Base-by-base conservation (phyloP, 2,329 filamentous ascomycete species). In the Hymenoscyphus repandus region DNA sequence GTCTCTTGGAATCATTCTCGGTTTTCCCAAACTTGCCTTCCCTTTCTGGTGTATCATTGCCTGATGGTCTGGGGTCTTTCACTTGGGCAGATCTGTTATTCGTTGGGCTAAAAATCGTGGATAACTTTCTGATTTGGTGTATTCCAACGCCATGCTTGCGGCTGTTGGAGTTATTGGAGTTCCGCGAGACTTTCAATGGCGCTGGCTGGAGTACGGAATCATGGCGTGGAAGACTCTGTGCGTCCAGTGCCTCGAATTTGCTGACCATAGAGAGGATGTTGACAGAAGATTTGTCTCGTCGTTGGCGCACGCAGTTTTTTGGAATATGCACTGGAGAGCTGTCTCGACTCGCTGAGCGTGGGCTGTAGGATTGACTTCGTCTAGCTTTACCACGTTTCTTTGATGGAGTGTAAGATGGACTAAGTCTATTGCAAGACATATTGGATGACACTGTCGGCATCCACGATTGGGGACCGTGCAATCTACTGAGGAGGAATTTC, bases 201-300 rank as follows among this genome's bases (percentile, higher is more conserved):
- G 57, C 53, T 2, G 58, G 57, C 31, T 56, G 55, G n/a, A 61
- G 52, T 9, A 52, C 38, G 11, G 38, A 27, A 7, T 45, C 46
- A 5, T 54, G 45, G 15, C 55, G 39, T 3, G 58, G 57, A 10
- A 60, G 44, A 51, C 58, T 61, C 3, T 60, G 7, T 2, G 58
- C 45, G 17, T 64, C 62, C 6, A 65, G 55, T 6, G 53, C 55
- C 55, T 66, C 63, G 43, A 66, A 66, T 36, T 54, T 63, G 12
- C 53, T 58, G 38, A 66, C 55, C 2, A 64, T 40, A 38, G 62
- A 61, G 18, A 55, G 51, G 17, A 58, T 45, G 9, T 51, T 56
- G 46, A 53, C 40, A n/a, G 54, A 58, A 17, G 54, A 56, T 36
- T 32, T 38, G 22, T 27, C 22, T 27, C 22, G 22, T 27, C 22